Evolutionary conservation across 257 asterid genomes (phyloP), one percentile per base, ranked within the genome.

Genomic region (Plantago elongata): DNA sequence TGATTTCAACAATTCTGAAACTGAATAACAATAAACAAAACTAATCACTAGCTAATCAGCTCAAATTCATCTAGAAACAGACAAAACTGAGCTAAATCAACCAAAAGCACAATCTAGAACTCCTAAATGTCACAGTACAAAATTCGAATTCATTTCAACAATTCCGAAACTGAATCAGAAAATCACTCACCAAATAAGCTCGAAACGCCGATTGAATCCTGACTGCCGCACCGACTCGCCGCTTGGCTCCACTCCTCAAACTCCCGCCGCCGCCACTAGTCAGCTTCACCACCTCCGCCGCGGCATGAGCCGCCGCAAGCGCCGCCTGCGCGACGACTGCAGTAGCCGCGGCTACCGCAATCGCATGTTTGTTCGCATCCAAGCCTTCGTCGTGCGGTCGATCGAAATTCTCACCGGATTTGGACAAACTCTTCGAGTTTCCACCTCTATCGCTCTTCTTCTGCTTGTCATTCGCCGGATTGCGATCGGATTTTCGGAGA

Each of bases 321-420:
- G 98, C 98, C 5, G 98, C 98, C 82, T 92, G 97, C 4, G 98
- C 96, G 22, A 90, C 97, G 5, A 88, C 98, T 1, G 98, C 98
- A 1, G 97, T 92, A 40, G 98, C 98, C 45, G 95, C 97, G 0
- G 98, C 98, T 17, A 92, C 97, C n/a, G 96, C 97, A 65, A 89
- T 83, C 2, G 99, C 99, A 45, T 89, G 99, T 69, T 73, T 84
- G 71, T 81, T 92, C 10, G 97, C 86, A 50, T 89, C 95, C 40
- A 84, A 30, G 0, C 83, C 81, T 29, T 79, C 90, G 12, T 13
- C 73, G 60, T 67, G 83, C 0, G 87, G 81, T 16, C 78, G 73
- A 3, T 69, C 10, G 63, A 66, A 57, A 60, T 13, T 45, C 12
- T 50, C 75, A 7, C 40, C 68, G 40, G 78, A 66, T 15, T 66